Base-by-base conservation (phyloP, 2,329 filamentous ascomycete species). In the Alternaria longipes region DNA sequence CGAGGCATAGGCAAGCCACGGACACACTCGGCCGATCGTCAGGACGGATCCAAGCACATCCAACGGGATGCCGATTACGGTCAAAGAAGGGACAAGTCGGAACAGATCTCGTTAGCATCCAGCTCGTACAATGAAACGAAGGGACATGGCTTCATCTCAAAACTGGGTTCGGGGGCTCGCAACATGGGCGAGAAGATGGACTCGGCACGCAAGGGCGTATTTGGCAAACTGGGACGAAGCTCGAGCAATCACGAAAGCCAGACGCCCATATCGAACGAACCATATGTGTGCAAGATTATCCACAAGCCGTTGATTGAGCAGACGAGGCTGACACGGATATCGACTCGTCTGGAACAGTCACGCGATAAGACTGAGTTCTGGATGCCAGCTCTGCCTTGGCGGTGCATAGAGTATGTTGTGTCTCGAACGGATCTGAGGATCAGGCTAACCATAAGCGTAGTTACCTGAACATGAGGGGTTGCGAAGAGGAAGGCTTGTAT, bases 291-390 rank as follows among this genome's bases (percentile, higher is more conserved):
- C 72, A 92, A 91, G 69, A 89, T 97, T 44, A 92, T 98, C 76
- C 97, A 95, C 72, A 83, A 91, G 51, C 93, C 93, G 1, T 82
- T 98, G 30, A 85, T 97, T 26, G 91, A 97, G 76, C 94, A 98
- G 80, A 94, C 94, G 7, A 89, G 94, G n/a, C 84, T 89, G 65
- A 97, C 94, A 0, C 87, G 94, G 65, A 97, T 98, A 75, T 96
- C 93, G 8, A 96, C 94, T 79, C 88, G 91, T 30, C 83, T 98
- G 44, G 92, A 96, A 74, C 88, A 91, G 62, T 97, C 94, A 9
- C 88, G 90, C 64, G 94, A 98, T 75, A 97, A 97, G 84, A 98
- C 94, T 0, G 94, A 97, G 74, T 98, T 96, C 75, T 98, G 94
- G 94, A 97, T 98, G 94, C 94, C 94, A 12, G 92, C 93, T 7